These are phyloP conservation scores for Bruguiera gymnorhiza DNA, from an alignment of 345 rosid species.

Conservation along the genomic window DNA sequence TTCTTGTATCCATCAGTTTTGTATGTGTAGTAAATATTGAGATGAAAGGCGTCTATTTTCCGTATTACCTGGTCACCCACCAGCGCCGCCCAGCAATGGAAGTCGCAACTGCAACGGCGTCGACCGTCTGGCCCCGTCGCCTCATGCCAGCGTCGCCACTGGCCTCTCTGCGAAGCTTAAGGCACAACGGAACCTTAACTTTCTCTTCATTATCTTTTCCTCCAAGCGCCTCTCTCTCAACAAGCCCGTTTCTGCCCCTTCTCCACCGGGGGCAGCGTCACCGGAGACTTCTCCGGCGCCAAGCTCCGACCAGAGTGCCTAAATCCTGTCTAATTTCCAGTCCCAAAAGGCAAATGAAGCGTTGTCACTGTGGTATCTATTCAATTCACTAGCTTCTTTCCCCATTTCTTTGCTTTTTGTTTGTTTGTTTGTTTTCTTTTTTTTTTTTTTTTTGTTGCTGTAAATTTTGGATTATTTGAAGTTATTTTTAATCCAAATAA, in stretches of 20 bases:
- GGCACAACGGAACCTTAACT: slow-evolving; percentile 21
- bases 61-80: background rate
- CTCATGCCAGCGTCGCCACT: slow-evolving; percentile 36
- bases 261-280: slow-evolving; percentile 40
- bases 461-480: background rate
- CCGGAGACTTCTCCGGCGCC: slow-evolving; percentile 47
- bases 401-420: background rate
- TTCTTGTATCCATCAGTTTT: no score
- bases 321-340: slow-evolving; percentile 43
- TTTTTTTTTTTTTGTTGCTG: background rate
- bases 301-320: slow-evolving; percentile 48
- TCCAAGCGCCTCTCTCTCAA: slow-evolving; percentile 45
- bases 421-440: background rate
- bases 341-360: slow-evolving; percentile 58
- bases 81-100: slow-evolving; percentile 36
- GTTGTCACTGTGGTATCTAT: slow-evolving; percentile 62
- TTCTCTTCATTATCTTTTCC: slow-evolving; percentile 28
- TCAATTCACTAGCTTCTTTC: slow-evolving; percentile 2
- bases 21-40: no score
- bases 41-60: no score
- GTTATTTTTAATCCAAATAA: no score
- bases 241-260: slow-evolving; percentile 42
- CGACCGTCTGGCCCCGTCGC: slow-evolving; percentile 41
- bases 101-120: slow-evolving; percentile 41
- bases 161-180: slow-evolving; percentile 25